Conservation (phyloP, 805 yeast species). For the Kazachstania psychrophila region DNA sequence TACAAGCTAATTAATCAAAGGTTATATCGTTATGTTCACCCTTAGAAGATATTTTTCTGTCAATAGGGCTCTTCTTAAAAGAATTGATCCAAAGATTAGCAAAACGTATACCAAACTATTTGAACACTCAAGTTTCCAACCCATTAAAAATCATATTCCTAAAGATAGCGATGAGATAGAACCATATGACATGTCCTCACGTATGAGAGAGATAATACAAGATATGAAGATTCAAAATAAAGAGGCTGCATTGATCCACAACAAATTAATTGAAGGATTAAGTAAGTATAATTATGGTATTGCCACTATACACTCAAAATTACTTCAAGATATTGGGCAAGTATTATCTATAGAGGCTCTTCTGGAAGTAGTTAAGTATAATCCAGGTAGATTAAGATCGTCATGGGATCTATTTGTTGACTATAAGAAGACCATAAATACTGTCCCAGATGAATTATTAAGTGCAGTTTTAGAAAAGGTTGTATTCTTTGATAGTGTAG, state of each 20-base stretch:
- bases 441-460: conserved; percentile 21
- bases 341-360: conserved; percentile 19
- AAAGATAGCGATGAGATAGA: conserved; percentile 5
- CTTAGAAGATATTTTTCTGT: neutral
- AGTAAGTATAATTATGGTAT: conserved; percentile 26
- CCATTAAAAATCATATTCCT: conserved; percentile 10
- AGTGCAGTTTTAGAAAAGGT: conserved; percentile 30
- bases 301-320: conserved; percentile 25
- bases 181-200: conserved; percentile 18
- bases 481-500: conserved; percentile 32
- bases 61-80: neutral
- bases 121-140: conserved; percentile 13
- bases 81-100: neutral
- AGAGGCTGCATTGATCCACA: conserved; percentile 17
- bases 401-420: conserved; percentile 40
- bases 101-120: conserved; percentile 6
- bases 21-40: too few relatives aligned
- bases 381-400: conserved; percentile 46
- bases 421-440: conserved; percentile 10
- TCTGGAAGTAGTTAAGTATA: conserved; percentile 31
- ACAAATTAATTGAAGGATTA: conserved; percentile 23
- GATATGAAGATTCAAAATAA: conserved; percentile 5
- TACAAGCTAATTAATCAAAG: too few relatives aligned
- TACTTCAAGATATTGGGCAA: conserved; percentile 18
- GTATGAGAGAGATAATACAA: conserved; percentile 9